Evolutionary conservation across 1,284 basidiomycete species (phyloP).

Genomic region (Caloboletus firmus): DNA sequence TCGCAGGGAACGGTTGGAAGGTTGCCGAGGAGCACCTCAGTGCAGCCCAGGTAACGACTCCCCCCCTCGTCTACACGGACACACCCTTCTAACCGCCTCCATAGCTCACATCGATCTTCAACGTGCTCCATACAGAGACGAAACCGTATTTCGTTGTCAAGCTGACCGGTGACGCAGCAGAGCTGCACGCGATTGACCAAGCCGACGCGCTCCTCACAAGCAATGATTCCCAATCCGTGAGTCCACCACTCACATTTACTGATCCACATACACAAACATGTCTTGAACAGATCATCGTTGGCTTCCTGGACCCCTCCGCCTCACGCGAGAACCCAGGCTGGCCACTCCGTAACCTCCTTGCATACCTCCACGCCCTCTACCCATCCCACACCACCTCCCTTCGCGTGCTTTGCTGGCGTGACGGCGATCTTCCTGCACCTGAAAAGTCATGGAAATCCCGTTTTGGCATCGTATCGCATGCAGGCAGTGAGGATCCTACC

Average conservation of each 20-base stretch:
- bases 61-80: background rate
- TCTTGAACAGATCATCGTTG: conserved; percentile 55
- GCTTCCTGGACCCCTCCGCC: conserved; percentile 88
- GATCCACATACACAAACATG: background rate
- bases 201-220: conserved; percentile 11
- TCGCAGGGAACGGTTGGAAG: conserved; percentile 58
- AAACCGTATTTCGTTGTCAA: conserved; percentile 64
- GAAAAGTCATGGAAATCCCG: conserved; percentile 59
- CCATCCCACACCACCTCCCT: conserved; percentile 50
- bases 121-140: conserved; percentile 43
- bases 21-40: conserved; percentile 42
- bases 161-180: conserved; percentile 30
- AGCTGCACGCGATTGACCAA: conserved; percentile 54
- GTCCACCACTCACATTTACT: conserved; percentile 10
- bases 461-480: conserved; percentile 50
- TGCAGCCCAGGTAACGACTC: conserved; percentile 14
- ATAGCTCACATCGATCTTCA: conserved; percentile 53
- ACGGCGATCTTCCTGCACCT: conserved; percentile 47
- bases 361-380: conserved; percentile 67
- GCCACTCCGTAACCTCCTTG: conserved; percentile 91
- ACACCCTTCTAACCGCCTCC: background rate
- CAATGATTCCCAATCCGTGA: conserved; percentile 41
- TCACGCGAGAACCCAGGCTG: conserved; percentile 82
- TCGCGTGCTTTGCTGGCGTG: conserved; percentile 77
- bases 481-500: conserved; percentile 13